These are phyloP conservation scores for Monotropa hypopitys DNA, from an alignment of 179 eudicot genomes.

Conservation along the genomic window DNA sequence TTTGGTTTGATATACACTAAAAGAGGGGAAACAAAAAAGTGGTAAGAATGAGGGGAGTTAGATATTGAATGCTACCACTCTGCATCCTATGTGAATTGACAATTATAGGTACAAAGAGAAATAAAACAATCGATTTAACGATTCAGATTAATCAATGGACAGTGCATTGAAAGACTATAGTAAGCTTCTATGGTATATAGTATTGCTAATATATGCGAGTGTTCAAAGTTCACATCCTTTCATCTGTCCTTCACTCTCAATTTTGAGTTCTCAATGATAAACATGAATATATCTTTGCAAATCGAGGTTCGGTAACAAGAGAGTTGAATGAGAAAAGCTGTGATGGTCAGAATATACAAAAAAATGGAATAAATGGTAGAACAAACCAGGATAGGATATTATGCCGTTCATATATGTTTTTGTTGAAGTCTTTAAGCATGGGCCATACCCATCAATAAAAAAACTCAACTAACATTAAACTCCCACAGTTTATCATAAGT, in stretches of 20 bases:
- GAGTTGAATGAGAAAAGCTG: neutral
- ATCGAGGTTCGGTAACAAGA: neutral
- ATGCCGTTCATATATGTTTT: neutral
- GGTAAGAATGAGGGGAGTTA: neutral
- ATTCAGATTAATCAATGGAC: neutral
- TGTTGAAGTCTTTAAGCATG: neutral
- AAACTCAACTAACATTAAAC: neutral
- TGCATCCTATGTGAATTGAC: neutral
- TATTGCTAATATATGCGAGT: neutral
- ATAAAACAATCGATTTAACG: neutral
- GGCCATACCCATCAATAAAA: neutral
- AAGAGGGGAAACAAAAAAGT: no score
- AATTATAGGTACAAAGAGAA: neutral
- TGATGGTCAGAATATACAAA: neutral
- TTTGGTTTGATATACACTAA: no score
- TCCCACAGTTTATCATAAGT: neutral
- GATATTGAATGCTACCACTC: neutral
- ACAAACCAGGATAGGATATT: neutral
- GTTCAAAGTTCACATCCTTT: neutral
- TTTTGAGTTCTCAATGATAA: neutral
- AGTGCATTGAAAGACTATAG: neutral
- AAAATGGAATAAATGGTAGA: neutral
- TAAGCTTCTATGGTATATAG: neutral
- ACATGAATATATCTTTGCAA: neutral
- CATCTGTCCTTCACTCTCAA: neutral